A percentile compares a stretch with the other conserved stretches of the same genome.
phyloP scores from a whole-genome alignment of 441 rosid genomes.

The Populus hybrid region DNA sequence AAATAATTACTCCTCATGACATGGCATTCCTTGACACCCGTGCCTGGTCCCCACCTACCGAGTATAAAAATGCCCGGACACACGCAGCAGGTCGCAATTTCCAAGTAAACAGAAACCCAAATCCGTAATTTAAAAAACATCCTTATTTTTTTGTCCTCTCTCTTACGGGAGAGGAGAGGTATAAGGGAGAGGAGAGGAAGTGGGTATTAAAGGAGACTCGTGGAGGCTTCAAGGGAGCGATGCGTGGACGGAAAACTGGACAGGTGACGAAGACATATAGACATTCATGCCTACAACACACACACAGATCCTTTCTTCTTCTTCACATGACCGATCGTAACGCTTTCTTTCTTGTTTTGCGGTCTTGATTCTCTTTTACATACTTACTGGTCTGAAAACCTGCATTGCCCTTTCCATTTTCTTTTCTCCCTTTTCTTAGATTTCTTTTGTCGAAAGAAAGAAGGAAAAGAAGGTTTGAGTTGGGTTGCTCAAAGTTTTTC shows the following conservation, averaged over 20 bases:
- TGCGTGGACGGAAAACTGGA: constrained; percentile 39
- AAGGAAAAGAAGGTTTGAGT: neutral
- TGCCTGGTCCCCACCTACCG: no score
- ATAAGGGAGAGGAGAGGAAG: constrained; percentile 9
- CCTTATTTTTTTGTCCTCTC: neutral
- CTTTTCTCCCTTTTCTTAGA: neutral
- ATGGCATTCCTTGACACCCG: no score
- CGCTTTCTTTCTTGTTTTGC: neutral
- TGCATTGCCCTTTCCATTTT: constrained; percentile 10
- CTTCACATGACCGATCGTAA: constrained; percentile 21
- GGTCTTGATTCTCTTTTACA: neutral
- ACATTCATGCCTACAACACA: constrained; percentile 17
- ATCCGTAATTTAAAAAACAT: no score
- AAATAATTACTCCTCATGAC: no score
- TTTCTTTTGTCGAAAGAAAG: neutral
- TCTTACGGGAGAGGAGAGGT: no score
- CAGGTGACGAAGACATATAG: constrained; percentile 35
- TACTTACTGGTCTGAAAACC: constrained; percentile 7
- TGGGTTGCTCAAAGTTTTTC: neutral
- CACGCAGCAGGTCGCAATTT: no score
- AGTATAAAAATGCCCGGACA: no score
- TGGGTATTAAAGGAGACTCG: constrained; percentile 42
- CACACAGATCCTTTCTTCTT: neutral
- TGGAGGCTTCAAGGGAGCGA: constrained; percentile 45
- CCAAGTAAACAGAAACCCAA: no score